A percentile compares a stretch with the other conserved stretches of the same genome.
Evolutionary conservation across 2,329 filamentous ascomycete genomes (phyloP).

Genomic region (Fusarium miscanthi): DNA sequence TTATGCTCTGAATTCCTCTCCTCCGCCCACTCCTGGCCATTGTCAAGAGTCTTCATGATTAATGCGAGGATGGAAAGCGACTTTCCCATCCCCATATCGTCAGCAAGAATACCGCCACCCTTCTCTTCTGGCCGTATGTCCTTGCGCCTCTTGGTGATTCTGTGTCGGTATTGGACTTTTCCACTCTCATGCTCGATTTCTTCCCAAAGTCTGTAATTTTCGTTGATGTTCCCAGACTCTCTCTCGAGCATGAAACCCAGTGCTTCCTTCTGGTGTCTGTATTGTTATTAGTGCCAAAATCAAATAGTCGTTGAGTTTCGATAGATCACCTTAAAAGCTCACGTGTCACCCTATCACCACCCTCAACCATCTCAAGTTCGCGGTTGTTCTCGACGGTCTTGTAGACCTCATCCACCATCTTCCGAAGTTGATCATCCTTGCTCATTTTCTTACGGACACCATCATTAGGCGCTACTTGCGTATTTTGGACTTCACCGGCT

Average conservation of each 20-base stretch:
- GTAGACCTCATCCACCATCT: slow-evolving; percentile 9
- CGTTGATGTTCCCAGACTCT: slow-evolving; percentile 7
- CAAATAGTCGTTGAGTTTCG: accelerated
- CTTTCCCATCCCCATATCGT: slow-evolving; percentile 22
- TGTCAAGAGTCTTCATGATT: slow-evolving; percentile 11
- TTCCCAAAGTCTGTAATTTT: slow-evolving; percentile 9
- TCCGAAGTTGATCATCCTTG: slow-evolving; percentile 12
- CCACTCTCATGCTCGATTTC: accelerated
- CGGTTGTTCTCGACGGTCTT: slow-evolving; percentile 14
- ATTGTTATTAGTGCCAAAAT: accelerated
- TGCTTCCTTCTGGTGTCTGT: slow-evolving; percentile 15
- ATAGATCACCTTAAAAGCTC: background rate
- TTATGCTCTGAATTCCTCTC: background rate
- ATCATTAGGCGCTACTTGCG: accelerated
- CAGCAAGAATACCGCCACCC: background rate
- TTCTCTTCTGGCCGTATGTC: background rate
- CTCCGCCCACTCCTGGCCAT: background rate
- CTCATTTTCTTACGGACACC: background rate
- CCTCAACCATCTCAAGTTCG: slow-evolving; percentile 1
- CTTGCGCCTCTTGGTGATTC: background rate
- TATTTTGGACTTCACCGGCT: accelerated
- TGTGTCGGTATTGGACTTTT: background rate
- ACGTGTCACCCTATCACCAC: background rate
- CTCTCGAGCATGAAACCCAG: slow-evolving; percentile 10
- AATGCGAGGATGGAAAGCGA: background rate